A percentile compares a stretch with the other conserved stretches of the same genome.
Conservation (phyloP, 169 alveolate genomes). For the Theileria luwenshuni region DNA sequence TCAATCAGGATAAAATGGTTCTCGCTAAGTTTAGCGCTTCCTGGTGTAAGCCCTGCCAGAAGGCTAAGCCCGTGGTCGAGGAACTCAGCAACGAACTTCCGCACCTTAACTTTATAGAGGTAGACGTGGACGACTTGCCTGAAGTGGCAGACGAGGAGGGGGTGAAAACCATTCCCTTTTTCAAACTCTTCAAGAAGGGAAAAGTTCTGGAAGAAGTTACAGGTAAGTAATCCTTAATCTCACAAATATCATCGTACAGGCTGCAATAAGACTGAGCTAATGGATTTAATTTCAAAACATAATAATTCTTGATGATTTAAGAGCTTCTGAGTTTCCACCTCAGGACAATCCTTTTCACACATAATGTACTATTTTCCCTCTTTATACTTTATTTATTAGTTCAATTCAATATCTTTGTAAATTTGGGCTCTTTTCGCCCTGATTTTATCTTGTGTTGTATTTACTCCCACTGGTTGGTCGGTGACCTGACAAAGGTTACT, state of each 20-base stretch:
- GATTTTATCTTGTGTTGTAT: not conserved
- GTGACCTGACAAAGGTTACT: not conserved
- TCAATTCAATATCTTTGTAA: not conserved
- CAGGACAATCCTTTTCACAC: not conserved
- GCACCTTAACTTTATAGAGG: slow-evolving; percentile 54
- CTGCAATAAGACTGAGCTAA: slow-evolving; percentile 31
- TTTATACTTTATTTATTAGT: not conserved
- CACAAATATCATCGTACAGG: slow-evolving; percentile 7
- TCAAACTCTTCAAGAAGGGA: slow-evolving; percentile 61
- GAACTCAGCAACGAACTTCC: slow-evolving; percentile 62
- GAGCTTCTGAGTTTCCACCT: not conserved
- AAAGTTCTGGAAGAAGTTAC: slow-evolving; percentile 51
- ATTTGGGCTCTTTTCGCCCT: not conserved
- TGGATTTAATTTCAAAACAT: slow-evolving; percentile 23
- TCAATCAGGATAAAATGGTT: slow-evolving; percentile 56
- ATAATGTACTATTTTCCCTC: not conserved
- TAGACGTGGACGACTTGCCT: slow-evolving; percentile 66
- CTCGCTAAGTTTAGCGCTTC: slow-evolving; percentile 79
- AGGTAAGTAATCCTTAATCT: slow-evolving; percentile 22
- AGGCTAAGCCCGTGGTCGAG: slow-evolving; percentile 73
- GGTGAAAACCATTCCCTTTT: slow-evolving; percentile 67
- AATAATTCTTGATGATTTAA: not conserved
- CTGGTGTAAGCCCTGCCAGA: slow-evolving; percentile 83
- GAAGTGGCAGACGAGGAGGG: slow-evolving; percentile 72
- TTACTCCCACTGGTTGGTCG: not conserved